Evolutionary conservation across 192 early-diverging fungal species (phyloP).

Genomic region (Coemansia sp.): DNA sequence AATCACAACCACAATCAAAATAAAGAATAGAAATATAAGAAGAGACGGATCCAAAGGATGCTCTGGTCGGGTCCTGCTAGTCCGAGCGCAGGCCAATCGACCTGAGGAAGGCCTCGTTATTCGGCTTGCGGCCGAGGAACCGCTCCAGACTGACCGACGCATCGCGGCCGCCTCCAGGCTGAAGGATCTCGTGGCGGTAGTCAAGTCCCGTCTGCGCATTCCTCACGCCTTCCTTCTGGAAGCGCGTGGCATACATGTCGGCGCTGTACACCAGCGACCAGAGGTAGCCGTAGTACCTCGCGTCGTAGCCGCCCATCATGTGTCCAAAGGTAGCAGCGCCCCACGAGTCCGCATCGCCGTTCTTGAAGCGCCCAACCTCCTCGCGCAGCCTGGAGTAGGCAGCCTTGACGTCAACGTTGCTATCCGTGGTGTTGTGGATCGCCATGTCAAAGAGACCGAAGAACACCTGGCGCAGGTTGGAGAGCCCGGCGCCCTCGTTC

Average conservation of each 20-base stretch:
- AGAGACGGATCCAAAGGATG: no score
- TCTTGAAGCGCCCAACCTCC: conserved; percentile 38
- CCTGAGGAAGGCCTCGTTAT: conserved; percentile 74
- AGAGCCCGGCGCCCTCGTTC: conserved; percentile 73
- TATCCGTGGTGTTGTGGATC: conserved; percentile 65
- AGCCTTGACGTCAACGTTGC: conserved; percentile 40
- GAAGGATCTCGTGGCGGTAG: conserved; percentile 29
- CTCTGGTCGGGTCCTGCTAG: background rate
- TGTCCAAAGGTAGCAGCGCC: conserved; percentile 62
- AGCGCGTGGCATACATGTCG: conserved; percentile 78
- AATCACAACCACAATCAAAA: no score
- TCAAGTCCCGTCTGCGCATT: conserved; percentile 22
- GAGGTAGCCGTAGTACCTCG: conserved; percentile 76
- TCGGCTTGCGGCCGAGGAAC: conserved; percentile 84
- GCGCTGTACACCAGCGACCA: conserved; percentile 79
- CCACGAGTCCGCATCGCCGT: conserved; percentile 56
- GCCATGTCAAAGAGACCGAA: conserved; percentile 76
- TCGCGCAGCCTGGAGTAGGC: conserved; percentile 54
- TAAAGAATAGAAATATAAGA: no score
- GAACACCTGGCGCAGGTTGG: conserved; percentile 76
- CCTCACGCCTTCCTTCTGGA: conserved; percentile 62
- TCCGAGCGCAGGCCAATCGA: conserved; percentile 59
- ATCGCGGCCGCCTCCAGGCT: conserved; percentile 60
- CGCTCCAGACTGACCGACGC: conserved; percentile 66
- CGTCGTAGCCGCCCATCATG: conserved; percentile 74